These are phyloP conservation scores for Ceratobasidium theobromae DNA, from an alignment of 1,284 basidiomycete genomes.

Conservation along the genomic window DNA sequence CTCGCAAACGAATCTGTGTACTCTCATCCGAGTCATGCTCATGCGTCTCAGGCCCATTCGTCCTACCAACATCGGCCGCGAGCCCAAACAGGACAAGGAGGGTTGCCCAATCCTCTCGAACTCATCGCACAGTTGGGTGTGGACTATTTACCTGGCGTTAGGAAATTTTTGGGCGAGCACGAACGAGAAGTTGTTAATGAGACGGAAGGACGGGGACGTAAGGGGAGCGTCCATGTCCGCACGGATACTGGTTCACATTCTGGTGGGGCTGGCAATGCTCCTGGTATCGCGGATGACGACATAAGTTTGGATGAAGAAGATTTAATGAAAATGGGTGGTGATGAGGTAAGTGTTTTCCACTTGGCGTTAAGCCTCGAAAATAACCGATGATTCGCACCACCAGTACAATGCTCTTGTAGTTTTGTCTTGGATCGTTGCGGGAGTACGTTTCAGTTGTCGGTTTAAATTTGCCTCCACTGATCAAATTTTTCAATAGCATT, in stretches of 20 bases:
- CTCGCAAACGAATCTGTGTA: background rate
- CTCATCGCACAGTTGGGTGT: conserved; percentile 20
- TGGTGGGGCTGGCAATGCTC: background rate
- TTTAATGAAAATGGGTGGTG: conserved; percentile 27
- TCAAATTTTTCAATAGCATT: background rate
- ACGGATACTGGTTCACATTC: background rate
- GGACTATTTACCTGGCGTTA: background rate
- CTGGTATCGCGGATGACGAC: conserved; percentile 5
- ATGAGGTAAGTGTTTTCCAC: conserved; percentile 5
- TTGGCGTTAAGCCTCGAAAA: background rate
- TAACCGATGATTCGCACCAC: background rate
- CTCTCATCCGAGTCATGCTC: background rate
- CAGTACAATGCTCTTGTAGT: conserved; percentile 26
- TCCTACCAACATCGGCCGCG: background rate
- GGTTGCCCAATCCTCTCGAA: conserved; percentile 1
- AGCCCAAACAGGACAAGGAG: conserved; percentile 17
- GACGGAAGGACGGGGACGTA: conserved; percentile 1
- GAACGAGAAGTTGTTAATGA: conserved; percentile 24
- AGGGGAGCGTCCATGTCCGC: conserved; percentile 1
- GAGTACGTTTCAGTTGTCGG: conserved; percentile 6
- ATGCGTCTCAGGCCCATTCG: background rate
- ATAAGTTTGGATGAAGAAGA: conserved; percentile 20
- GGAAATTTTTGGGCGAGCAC: conserved; percentile 11
- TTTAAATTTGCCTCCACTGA: too few species aligned
- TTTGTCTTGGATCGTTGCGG: conserved; percentile 24